Evolutionary conservation across 164 flowering plant species (phyloP), one percentile per base, ranked within the genome.

Genomic region (Tetrastigma voinierianum): DNA sequence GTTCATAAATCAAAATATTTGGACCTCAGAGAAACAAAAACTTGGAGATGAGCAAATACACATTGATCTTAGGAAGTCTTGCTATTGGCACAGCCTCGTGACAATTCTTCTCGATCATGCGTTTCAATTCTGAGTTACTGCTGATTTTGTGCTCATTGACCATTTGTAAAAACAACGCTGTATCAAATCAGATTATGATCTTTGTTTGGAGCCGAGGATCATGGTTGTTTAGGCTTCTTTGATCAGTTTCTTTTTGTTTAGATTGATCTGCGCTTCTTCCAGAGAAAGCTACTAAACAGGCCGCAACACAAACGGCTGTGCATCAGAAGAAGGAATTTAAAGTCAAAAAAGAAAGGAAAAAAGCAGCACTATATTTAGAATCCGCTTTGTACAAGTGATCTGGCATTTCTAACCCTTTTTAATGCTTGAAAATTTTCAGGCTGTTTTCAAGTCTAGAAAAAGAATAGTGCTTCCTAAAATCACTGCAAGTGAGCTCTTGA

Each of bases 151-250:
- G n/a, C n/a, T n/a, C n/a, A n/a, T n/a, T n/a, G n/a, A 68, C 46
- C 0, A 55, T 59, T 17, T 65, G 46, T 49, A 40, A 58, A 59
- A 3, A 67, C 63, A 2, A 47, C 24, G 2, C 63, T 63, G 49
- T 24, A 67, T 2, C 70, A n/a, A 62, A 10, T 83, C 71, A 3
- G 49, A 25, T 25, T 72, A 80, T 62, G 69, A 53, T 70, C 76
- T 65, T 74, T 75, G 23, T 60, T 66, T 10, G 63, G 67, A 44
- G 65, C 59, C 6, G 65, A 18, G 19, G 73, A 62, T 21, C 80
- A 46, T 71, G n/a, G 17, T 19, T 60, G 54, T 32, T 69, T 10
- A 70, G 19, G 59, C 64, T 60, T 67, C 72, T 52, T 23, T 12
- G 20, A 19, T 20, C 1, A 18, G 8, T 20, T 65, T 32, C 40